Evolutionary conservation across 192 early-diverging fungal species (phyloP), one percentile per base, ranked within the genome.

Genomic region (Backusella tarrabulga): DNA sequence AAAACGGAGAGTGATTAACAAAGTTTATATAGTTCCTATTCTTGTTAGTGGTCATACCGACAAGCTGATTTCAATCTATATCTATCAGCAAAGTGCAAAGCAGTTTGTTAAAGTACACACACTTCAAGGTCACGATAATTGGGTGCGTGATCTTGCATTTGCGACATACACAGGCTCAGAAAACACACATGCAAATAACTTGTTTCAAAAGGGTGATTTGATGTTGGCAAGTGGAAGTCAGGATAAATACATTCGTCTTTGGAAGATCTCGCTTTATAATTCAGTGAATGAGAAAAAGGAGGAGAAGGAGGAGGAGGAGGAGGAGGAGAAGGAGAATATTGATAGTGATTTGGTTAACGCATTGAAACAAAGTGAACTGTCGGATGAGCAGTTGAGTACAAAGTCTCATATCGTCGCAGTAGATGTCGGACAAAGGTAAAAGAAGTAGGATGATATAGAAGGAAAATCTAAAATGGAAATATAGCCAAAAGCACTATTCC

Each of bases 181-280:
- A 17, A 76, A 52, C 12, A 67, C 75, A 40, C 54, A 71, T 12
- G 73, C 70, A 11, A 50, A 85, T 40, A 90, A 92, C 71, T 82
- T 85, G 1, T 90, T 94, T 75, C 79, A 77, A n/a, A 77, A 87
- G 6, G 93, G 94, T 19, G 93, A 97, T 84, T 76, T 97, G 52
- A 80, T 98, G n/a, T 76, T 99, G 54, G 96, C 97, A 1, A 93
- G 91, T 72, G 94, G 88, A 34, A 94, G 95, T 35, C 94, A 98
- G 82, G 98, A 99, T 85, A 93, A 91, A 82, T 95, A 96, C 80
- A 92, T 98, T 75, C 90, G 98, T 21, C 82, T 97, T 29, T 99
- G 98, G 98, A 92, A 90, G 76, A 85, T 96, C 56, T 83, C 89
- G 12, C 81, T 79, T 19, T 79, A 83, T 40, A 21, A 36, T 38